A percentile compares a stretch with the other conserved stretches of the same genome.
These are phyloP conservation scores for Pestalotiopsis sp. DNA, from an alignment of 2,329 filamentous ascomycete species.

Conservation along the genomic window DNA sequence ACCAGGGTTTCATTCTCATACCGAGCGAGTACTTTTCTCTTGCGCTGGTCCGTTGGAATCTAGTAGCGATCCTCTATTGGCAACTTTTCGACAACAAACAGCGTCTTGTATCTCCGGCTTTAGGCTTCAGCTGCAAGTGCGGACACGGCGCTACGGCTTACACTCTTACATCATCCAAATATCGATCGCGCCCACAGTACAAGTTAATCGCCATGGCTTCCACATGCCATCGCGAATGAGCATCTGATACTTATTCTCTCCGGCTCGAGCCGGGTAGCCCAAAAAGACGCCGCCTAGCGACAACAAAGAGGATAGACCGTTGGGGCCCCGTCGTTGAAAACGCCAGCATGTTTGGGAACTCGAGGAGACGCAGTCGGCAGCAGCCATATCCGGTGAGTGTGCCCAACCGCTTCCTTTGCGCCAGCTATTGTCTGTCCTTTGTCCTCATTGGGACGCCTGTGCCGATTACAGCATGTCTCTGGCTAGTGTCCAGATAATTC, in stretches of 20 bases:
- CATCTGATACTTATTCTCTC: neutral
- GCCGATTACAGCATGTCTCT: neutral
- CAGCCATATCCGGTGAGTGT: conserved; percentile 36
- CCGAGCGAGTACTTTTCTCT: neutral
- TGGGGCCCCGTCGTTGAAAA: neutral
- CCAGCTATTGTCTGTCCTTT: neutral
- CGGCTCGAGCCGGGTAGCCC: neutral
- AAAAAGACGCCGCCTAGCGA: neutral
- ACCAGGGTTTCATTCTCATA: neutral
- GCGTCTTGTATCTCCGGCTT: neutral
- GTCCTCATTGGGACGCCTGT: neutral
- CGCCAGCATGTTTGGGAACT: conserved; percentile 51
- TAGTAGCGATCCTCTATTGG: neutral
- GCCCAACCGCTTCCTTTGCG: neutral
- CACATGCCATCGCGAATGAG: conserved; percentile 4
- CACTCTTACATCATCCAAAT: neutral
- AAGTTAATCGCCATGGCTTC: neutral
- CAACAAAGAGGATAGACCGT: neutral
- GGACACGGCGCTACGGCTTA: neutral
- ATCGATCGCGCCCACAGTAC: neutral
- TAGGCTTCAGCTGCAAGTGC: neutral
- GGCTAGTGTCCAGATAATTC: conserved; percentile 3
- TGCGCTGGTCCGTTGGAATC: neutral
- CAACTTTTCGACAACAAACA: neutral
- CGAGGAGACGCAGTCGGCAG: conserved; percentile 51